Evolutionary conservation across 2,329 filamentous ascomycete species (phyloP).

Genomic region (Fusarium chlamydosporum): DNA sequence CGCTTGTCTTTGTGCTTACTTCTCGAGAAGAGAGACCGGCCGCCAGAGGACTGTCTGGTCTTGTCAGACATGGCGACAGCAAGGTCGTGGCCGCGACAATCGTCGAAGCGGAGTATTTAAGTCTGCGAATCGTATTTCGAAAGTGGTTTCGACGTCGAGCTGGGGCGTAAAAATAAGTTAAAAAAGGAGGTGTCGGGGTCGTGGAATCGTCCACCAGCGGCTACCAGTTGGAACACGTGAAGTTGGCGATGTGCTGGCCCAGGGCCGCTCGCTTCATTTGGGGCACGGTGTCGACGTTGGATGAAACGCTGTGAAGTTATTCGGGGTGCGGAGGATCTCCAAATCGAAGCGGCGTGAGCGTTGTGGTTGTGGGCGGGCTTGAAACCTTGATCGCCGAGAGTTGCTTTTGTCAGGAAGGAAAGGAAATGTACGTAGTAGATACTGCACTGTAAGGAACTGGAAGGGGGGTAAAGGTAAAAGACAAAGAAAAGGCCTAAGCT

Average conservation of each 20-base stretch:
- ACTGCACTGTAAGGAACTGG: constrained; percentile 7
- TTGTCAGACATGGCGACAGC: constrained; percentile 75
- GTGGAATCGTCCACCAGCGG: constrained; percentile 18
- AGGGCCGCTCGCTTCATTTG: constrained; percentile 59
- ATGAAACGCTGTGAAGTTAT: constrained; percentile 25
- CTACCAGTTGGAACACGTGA: constrained; percentile 53
- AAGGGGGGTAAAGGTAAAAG: constrained; percentile 19
- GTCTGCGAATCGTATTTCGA: constrained; percentile 39
- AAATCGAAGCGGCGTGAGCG: constrained; percentile 37
- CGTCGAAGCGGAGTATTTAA: constrained; percentile 32
- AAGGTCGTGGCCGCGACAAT: constrained; percentile 43
- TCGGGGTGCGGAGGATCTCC: constrained; percentile 25
- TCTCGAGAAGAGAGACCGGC: constrained; percentile 88
- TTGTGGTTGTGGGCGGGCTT: constrained; percentile 26
- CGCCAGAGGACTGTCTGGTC: constrained; percentile 81
- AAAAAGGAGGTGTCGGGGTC: constrained; percentile 27
- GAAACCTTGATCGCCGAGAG: constrained; percentile 42
- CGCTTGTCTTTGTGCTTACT: constrained; percentile 83
- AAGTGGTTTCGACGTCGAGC: constrained; percentile 33
- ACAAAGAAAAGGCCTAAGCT: constrained; percentile 34
- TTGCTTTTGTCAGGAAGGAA: constrained; percentile 22
- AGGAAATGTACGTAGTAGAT: constrained; percentile 15
- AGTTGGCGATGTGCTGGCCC: constrained; percentile 55
- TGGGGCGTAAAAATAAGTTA: constrained; percentile 5
- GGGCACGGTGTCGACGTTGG: constrained; percentile 39